Evolutionary conservation across 768 basidiomycete genomes (phyloP), one percentile per base, ranked within the genome.

Genomic region (Podaxis carcinomalis): DNA sequence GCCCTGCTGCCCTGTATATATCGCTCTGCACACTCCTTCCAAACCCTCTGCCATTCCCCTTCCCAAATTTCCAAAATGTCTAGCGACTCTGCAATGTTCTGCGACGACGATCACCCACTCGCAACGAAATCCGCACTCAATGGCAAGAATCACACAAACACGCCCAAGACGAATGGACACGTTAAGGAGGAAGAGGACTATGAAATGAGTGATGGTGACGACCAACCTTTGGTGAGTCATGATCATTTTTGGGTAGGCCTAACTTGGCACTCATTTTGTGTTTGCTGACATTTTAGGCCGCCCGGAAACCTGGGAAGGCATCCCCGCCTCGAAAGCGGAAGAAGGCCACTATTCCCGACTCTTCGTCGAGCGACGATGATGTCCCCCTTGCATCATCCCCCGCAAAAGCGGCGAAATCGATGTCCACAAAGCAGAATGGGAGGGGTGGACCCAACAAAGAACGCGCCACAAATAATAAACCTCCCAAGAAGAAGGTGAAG

Each of bases 281-380:
- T 14, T 58, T 62, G 55, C 52, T 40, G 47, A 65, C 77, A 85
- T 87, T 84, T 9, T 86, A 90, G 76, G 72, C 80, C 40, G 78
- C 77, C 57, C 80, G 75, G 63, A 75, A 73, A 53, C 74, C 79
- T 28, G 81, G 83, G 70, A 73, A 79, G 40, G 74, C 77, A 66
- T 68, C 69, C 73, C 51, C 67, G 72, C 51, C 76, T 51, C 62
- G 76, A 62, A 92, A 92, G 75, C 84, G 87, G 69, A 88, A 87
- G 76, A 84, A 83, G 67, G 73, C 77, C 25, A 70, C 75, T 27
- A 79, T 79, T 62, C 77, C 77, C 21, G 81, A 82, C 61, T 81
- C 85, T 54, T 88, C 86, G 28, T 88, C 85, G 62, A 86, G 83
- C 63, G 89, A 90, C 50, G 88, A 92, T 64, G 89, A 91, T 58